A percentile compares a stretch with the other conserved stretches of the same genome.
These are phyloP conservation scores for Cercospora zeina DNA, from an alignment of 2,329 filamentous ascomycete genomes.

Conservation along the genomic window DNA sequence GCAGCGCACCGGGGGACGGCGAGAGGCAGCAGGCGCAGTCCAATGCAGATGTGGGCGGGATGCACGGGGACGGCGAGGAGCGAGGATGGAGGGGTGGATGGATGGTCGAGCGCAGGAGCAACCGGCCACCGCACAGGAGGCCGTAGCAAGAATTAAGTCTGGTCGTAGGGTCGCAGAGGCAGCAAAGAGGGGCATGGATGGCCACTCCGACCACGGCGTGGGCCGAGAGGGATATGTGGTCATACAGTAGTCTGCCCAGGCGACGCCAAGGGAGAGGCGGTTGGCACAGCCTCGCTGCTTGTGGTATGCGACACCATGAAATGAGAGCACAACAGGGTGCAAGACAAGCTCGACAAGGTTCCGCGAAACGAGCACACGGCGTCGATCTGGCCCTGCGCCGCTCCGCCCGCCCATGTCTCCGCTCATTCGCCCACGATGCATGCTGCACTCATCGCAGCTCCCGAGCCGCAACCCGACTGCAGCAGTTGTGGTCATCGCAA, in stretches of 20 bases:
- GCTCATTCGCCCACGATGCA: neutral
- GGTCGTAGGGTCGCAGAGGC: neutral
- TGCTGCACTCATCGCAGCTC: slow-evolving; percentile 7
- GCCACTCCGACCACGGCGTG: neutral
- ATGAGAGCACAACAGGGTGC: neutral
- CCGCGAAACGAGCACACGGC: slow-evolving; percentile 1
- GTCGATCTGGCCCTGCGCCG: slow-evolving; percentile 4
- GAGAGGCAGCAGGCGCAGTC: neutral
- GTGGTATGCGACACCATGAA: neutral
- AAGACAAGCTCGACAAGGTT: slow-evolving; percentile 2
- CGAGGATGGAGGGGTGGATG: neutral
- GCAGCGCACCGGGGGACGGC: neutral
- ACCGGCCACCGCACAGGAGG: neutral
- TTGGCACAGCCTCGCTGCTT: slow-evolving; percentile 1
- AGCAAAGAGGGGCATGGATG: slow-evolving; percentile 5
- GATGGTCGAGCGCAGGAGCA: neutral
- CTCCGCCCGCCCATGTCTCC: neutral
- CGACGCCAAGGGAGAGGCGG: neutral
- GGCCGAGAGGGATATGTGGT: neutral
- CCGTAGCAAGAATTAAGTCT: neutral
- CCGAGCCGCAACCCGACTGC: neutral
- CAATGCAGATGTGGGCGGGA: neutral
- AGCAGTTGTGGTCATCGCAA: neutral
- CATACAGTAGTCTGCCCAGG: neutral
- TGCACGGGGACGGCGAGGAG: neutral